These are phyloP conservation scores for Breynia disticha DNA, from an alignment of 441 rosid species.

Conservation along the genomic window DNA sequence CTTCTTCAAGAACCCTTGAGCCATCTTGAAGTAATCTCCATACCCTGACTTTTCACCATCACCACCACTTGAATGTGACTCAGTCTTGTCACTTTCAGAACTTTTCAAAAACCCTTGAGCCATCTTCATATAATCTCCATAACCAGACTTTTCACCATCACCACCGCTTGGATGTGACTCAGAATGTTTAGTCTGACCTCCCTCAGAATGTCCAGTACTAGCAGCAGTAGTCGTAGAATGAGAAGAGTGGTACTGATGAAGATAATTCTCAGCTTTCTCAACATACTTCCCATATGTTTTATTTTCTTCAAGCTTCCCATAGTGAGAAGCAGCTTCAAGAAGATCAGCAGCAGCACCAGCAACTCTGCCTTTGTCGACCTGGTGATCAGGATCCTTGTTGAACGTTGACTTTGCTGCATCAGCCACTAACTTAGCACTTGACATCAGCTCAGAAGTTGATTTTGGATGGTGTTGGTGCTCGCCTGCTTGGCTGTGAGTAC, in stretches of 20 bases:
- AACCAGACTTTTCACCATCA: constrained; percentile 18
- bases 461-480: constrained; percentile 15
- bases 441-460: constrained; percentile 39
- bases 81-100: neutral
- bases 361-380: constrained; percentile 41
- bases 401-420: constrained; percentile 44
- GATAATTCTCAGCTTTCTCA: constrained; percentile 55
- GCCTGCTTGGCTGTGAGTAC: neutral
- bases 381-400: constrained; percentile 24
- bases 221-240: constrained; percentile 18
- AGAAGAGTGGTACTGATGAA: constrained; percentile 37
- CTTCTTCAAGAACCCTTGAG: constrained; percentile 47
- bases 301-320: constrained; percentile 49
- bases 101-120: constrained; percentile 48
- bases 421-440: constrained; percentile 56
- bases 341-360: constrained; percentile 56
- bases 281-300: constrained; percentile 41
- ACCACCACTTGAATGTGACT: constrained; percentile 4
- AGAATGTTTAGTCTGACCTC: neutral
- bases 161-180: constrained; percentile 3
- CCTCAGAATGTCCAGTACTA: constrained; percentile 8
- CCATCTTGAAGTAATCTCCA: constrained; percentile 43
- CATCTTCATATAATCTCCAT: constrained; percentile 40
- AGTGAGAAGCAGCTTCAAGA: constrained; percentile 44
- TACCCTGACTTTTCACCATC: constrained; percentile 17